A percentile compares a stretch with the other conserved stretches of the same genome.
These are phyloP conservation scores for Daldinia decipiens DNA, from an alignment of 495 filamentous ascomycete genomes.

Conservation along the genomic window DNA sequence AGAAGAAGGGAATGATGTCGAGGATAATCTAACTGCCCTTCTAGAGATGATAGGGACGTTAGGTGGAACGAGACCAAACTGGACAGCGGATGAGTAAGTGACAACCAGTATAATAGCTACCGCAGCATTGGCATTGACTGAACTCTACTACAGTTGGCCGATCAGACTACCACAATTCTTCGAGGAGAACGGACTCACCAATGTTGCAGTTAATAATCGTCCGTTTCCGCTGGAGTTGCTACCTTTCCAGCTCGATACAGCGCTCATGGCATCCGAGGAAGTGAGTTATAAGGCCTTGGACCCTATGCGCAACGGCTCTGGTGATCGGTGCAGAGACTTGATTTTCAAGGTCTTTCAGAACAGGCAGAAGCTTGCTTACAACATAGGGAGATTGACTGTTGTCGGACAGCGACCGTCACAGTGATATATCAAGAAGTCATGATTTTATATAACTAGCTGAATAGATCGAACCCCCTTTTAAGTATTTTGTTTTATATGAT, in stretches of 20 bases:
- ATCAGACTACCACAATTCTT: not conserved
- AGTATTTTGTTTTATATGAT: not conserved
- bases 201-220: not conserved
- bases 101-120: not conserved
- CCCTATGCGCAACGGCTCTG: not conserved
- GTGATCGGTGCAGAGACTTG: slow-evolving; percentile 10
- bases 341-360: slow-evolving; percentile 17
- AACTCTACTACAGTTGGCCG: not conserved
- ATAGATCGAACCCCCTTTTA: not conserved
- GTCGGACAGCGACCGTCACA: slow-evolving; percentile 14
- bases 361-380: slow-evolving; percentile 23
- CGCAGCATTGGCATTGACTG: not conserved
- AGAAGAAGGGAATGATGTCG: not conserved
- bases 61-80: not conserved
- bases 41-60: not conserved
- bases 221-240: not conserved
- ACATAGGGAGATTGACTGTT: slow-evolving; percentile 18
- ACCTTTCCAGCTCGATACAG: not conserved
- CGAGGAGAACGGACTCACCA: not conserved
- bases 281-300: not conserved
- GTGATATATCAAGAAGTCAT: not conserved
- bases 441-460: not conserved
- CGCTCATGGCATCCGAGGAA: not conserved
- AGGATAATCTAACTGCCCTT: not conserved
- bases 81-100: not conserved